Evolutionary conservation across 345 rosid genomes (phyloP).

Genomic region (Ceriops decandra): DNA sequence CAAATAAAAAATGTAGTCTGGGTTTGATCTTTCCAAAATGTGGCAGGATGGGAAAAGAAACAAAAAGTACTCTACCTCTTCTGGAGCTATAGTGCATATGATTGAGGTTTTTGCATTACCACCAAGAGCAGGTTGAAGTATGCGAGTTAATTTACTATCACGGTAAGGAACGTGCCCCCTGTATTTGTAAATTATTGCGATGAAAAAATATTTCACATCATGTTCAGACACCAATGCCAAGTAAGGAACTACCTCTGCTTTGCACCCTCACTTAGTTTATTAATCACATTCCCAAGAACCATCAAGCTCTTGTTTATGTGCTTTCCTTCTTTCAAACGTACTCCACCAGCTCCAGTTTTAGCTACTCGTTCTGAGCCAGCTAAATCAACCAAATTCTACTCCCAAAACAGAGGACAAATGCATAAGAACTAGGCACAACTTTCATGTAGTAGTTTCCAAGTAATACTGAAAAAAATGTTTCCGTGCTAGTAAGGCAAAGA

Average conservation of each 20-base stretch:
- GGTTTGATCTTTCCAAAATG: background rate
- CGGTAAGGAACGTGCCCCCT: slow-evolving; percentile 97
- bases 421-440: slow-evolving; percentile 3
- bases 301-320: slow-evolving; percentile 93
- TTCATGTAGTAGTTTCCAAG: background rate
- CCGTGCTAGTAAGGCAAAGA: background rate
- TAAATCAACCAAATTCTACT: slow-evolving; percentile 87
- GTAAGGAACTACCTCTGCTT: slow-evolving; percentile 60
- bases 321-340: slow-evolving; percentile 89
- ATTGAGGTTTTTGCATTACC: slow-evolving; percentile 97
- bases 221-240: background rate
- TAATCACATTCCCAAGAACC: slow-evolving; percentile 94
- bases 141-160: slow-evolving; percentile 96
- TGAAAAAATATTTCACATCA: background rate
- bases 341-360: slow-evolving; percentile 93
- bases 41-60: background rate
- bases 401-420: slow-evolving; percentile 17
- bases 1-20: background rate
- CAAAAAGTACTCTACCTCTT: slow-evolving; percentile 56
- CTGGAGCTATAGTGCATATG: slow-evolving; percentile 95
- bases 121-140: slow-evolving; percentile 96
- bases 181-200: slow-evolving; percentile 15
- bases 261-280: slow-evolving; percentile 77
- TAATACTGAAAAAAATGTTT: background rate
- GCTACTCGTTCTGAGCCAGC: slow-evolving; percentile 95